A percentile compares a stretch with the other conserved stretches of the same genome.
Evolutionary conservation across 2,329 filamentous ascomycete genomes (phyloP).

Genomic region (Colletotrichum karsti): DNA sequence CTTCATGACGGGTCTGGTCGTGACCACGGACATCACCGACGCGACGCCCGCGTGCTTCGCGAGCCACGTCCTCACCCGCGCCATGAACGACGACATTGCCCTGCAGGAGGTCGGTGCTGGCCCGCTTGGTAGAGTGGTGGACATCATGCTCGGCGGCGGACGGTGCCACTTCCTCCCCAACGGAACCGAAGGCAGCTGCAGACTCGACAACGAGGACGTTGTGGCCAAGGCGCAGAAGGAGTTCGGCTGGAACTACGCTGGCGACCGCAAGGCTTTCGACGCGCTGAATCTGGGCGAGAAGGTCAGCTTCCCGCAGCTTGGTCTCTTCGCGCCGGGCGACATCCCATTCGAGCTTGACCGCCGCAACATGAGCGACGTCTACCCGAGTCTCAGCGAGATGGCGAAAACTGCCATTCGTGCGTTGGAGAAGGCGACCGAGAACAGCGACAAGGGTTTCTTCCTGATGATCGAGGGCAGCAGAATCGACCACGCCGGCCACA

Average conservation of each 20-base stretch:
- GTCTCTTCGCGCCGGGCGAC: slow-evolving; percentile 83
- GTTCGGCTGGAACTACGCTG: slow-evolving; percentile 81
- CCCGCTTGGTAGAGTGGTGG: slow-evolving; percentile 85
- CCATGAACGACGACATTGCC: slow-evolving; percentile 90
- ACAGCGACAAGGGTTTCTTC: slow-evolving; percentile 94
- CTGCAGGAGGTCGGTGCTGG: slow-evolving; percentile 91
- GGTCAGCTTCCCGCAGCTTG: slow-evolving; percentile 82
- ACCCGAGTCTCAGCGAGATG: slow-evolving; percentile 94
- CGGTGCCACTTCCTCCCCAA: slow-evolving; percentile 94
- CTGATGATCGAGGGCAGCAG: slow-evolving; percentile 97
- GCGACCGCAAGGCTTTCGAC: slow-evolving; percentile 79
- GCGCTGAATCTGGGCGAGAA: slow-evolving; percentile 71
- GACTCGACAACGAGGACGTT: slow-evolving; percentile 80
- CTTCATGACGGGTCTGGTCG: slow-evolving; percentile 92
- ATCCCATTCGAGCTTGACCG: slow-evolving; percentile 96
- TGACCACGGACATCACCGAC: slow-evolving; percentile 94
- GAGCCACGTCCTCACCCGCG: slow-evolving; percentile 81
- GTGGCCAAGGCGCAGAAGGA: slow-evolving; percentile 77
- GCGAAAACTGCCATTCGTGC: slow-evolving; percentile 81
- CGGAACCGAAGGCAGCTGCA: slow-evolving; percentile 80
- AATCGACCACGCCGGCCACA: slow-evolving; percentile 94
- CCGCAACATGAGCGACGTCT: slow-evolving; percentile 77
- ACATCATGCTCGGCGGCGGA: slow-evolving; percentile 92
- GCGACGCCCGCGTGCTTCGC: slow-evolving; percentile 97
- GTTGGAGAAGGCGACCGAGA: slow-evolving; percentile 80